These are phyloP conservation scores for Candida sojae DNA, from an alignment of 1,139 yeast species.

Conservation along the genomic window DNA sequence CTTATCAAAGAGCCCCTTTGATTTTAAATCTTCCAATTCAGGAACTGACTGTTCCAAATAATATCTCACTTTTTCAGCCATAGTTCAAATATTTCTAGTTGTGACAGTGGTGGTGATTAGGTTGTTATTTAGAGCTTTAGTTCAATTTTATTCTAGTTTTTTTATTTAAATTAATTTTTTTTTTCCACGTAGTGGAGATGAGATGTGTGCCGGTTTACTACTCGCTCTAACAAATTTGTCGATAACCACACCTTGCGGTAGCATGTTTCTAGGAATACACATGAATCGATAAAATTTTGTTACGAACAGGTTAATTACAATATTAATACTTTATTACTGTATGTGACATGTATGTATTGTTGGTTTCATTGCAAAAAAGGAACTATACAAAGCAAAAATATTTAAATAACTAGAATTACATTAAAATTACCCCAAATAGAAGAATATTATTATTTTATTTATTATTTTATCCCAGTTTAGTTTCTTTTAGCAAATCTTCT, in stretches of 20 bases:
- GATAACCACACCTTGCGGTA: too few species aligned
- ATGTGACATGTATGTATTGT: neutral
- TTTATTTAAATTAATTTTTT: too few species aligned
- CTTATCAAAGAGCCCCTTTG: slow-evolving; percentile 76
- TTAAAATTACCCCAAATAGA: slow-evolving; percentile 4
- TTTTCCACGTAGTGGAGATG: too few species aligned
- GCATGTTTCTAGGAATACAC: too few species aligned
- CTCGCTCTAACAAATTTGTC: too few species aligned
- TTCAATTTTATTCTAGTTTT: neutral
- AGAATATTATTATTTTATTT: neutral
- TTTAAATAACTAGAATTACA: slow-evolving; percentile 6
- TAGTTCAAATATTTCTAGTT: slow-evolving; percentile 18
- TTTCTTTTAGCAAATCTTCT: slow-evolving; percentile 97
- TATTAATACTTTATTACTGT: neutral
- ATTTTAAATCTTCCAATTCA: slow-evolving; percentile 85
- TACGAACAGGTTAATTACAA: too few species aligned
- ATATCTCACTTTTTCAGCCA: slow-evolving; percentile 78
- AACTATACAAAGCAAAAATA: slow-evolving; percentile 2
- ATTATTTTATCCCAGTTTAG: slow-evolving; percentile 38
- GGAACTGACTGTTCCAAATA: slow-evolving; percentile 85
- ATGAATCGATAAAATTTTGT: too few species aligned
- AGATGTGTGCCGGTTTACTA: too few species aligned
- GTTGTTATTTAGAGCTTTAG: neutral
- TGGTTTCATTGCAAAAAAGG: neutral
- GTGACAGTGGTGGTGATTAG: slow-evolving; percentile 1